Evolutionary conservation across 345 rosid species (phyloP).

Genomic region (Noccaea bulbosa): DNA sequence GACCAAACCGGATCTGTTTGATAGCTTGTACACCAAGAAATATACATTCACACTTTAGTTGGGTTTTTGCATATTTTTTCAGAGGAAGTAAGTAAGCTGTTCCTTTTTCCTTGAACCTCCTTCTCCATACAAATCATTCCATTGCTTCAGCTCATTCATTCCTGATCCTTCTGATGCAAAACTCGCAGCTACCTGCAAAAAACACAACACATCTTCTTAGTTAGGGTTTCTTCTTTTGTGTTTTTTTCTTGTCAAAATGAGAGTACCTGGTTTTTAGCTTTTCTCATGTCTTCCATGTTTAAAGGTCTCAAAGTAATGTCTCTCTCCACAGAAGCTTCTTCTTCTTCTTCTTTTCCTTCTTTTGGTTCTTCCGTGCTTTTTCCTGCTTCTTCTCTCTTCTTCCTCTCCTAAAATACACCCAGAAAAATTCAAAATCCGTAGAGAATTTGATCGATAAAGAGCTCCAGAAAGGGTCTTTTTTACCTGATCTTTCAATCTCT

Average conservation of each 20-base stretch:
- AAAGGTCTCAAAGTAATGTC: conserved; percentile 70
- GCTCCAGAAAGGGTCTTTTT: neutral
- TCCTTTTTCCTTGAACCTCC: conserved; percentile 93
- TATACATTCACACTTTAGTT: neutral
- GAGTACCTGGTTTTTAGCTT: conserved; percentile 88
- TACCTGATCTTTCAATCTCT: conserved; percentile 76
- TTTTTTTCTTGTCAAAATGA: neutral
- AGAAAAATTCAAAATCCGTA: neutral
- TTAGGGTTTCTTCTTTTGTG: conserved; percentile 2
- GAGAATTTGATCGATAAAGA: conserved; percentile 3
- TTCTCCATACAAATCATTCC: conserved; percentile 92
- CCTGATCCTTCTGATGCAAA: conserved; percentile 79
- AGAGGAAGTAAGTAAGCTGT: conserved; percentile 84
- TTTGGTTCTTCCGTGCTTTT: conserved; percentile 55
- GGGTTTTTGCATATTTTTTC: conserved; percentile 26
- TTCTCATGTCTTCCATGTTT: conserved; percentile 90
- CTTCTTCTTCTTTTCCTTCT: conserved; percentile 42
- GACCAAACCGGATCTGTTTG: conserved; percentile 24
- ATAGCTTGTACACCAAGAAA: conserved; percentile 30
- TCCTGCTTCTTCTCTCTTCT: conserved; percentile 63
- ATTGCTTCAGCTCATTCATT: conserved; percentile 82
- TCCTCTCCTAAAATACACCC: conserved; percentile 59
- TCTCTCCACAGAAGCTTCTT: conserved; percentile 57
- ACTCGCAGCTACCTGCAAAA: conserved; percentile 83
- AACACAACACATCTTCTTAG: neutral